Base-by-base conservation (phyloP, 495 filamentous ascomycete species). In the Massariosphaeria phaeospora region DNA sequence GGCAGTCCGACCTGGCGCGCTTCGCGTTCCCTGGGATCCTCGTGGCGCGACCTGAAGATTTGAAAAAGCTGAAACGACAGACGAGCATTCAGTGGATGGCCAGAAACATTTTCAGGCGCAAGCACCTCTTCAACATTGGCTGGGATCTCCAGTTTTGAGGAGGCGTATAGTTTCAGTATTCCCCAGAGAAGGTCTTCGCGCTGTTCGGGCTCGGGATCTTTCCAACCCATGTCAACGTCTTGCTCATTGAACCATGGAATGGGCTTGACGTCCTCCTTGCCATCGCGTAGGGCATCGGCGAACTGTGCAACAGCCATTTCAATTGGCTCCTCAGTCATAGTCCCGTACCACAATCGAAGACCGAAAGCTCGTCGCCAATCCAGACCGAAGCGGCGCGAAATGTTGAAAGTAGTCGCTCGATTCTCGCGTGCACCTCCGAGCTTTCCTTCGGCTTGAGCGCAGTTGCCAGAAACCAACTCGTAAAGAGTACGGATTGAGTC, bases 311-410 rank as follows among this genome's bases (percentile, higher is more conserved):
- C 80, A 9, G 89, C 90, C 41, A 72, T 75, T 46, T 84, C 79
- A 29, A 95, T 74, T 33, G 79, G 75, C 30, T 88, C 81, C 40
- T 83, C 76, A 24, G 81, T 74, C 9, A 76, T 73, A 36, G 82
- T 87, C 33, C 79, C 81, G 67, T 95, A 96, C 83, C 86, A 95
- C 8, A 97, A 76, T 42, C 90, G 81, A 18, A 98, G 76, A 12
- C 88, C 94, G 66, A 98, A 95, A 1, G 89, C 84, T 59, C 93
- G 89, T 68, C 85, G 80, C 93, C 93, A 98, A 66, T 94, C 84
- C 27, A 98, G 73, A 7, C 82, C 79, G 64, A 96, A 98, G 13
- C 82, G 80, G 55, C 85, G 77, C 3, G 87, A 83, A 48, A 96
- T 84, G 31, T 79, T 75, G 59, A 97, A 96, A 0, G 81, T 82